phyloP scores from a whole-genome alignment of 495 filamentous ascomycete species.

The Bombardia bombarda region DNA sequence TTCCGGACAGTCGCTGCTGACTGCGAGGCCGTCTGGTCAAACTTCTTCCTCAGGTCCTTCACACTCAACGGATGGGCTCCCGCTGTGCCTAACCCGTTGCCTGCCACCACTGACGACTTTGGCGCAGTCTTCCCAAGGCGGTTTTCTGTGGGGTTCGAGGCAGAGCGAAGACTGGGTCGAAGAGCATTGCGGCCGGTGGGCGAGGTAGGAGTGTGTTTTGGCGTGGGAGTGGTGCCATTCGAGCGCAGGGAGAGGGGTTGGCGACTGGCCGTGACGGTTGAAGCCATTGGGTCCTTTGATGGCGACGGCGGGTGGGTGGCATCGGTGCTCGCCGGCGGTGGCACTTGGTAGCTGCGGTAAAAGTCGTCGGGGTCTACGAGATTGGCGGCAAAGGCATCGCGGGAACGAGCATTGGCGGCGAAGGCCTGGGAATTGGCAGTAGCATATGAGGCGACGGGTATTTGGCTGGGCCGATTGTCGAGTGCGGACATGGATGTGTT shows the following conservation, averaged over 20 bases:
- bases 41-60: slow-evolving; percentile 47
- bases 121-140: slow-evolving; percentile 15
- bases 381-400: slow-evolving; percentile 22
- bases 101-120: slow-evolving; percentile 16
- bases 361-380: slow-evolving; percentile 42
- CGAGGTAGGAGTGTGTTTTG: slow-evolving; percentile 26
- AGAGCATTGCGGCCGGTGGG: slow-evolving; percentile 18
- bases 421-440: slow-evolving; percentile 29
- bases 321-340: slow-evolving; percentile 19
- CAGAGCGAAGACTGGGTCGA: slow-evolving; percentile 34
- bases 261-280: slow-evolving; percentile 16
- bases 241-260: slow-evolving; percentile 23
- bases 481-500: slow-evolving; percentile 3
- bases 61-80: slow-evolving; percentile 38
- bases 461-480: slow-evolving; percentile 10
- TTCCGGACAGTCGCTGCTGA: slow-evolving; percentile 20
- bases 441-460: slow-evolving; percentile 25
- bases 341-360: slow-evolving; percentile 39
- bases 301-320: slow-evolving; percentile 11
- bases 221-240: slow-evolving; percentile 30
- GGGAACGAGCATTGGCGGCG: slow-evolving; percentile 19
- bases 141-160: slow-evolving; percentile 42
- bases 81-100: slow-evolving; percentile 10
- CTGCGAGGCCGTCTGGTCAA: slow-evolving; percentile 32
- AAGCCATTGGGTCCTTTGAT: slow-evolving; percentile 21